Percentiles rank a stretch among this genome's conserved stretches.
Conservation (phyloP, 345 rosid genomes). For the Rhodamnia argentea region DNA sequence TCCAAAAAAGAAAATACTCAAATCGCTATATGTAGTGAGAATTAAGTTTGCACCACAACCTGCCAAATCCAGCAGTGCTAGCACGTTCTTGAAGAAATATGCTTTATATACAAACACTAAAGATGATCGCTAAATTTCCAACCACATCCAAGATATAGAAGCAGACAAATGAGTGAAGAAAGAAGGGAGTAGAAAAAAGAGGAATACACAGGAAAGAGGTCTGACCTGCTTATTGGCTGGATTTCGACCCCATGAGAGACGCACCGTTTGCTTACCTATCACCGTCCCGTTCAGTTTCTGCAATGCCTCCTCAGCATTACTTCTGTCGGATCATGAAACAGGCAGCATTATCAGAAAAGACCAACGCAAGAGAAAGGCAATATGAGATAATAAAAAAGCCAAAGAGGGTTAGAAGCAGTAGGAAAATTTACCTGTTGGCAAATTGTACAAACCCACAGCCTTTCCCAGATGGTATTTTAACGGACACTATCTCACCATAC, state of each 20-base stretch:
- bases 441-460: constrained; percentile 96
- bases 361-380: neutral
- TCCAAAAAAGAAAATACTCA: neutral
- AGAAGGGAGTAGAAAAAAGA: neutral
- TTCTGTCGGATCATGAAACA: constrained; percentile 23
- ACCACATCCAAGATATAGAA: neutral
- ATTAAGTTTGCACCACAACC: neutral
- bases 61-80: neutral
- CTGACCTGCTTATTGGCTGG: constrained; percentile 12
- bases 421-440: constrained; percentile 50
- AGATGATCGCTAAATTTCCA: neutral
- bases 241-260: constrained; percentile 19
- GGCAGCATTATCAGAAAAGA: neutral
- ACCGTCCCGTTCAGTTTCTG: constrained; percentile 10
- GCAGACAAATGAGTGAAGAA: neutral
- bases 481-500: constrained; percentile 84
- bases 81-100: neutral
- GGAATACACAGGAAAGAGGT: neutral
- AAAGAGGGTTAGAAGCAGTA: neutral
- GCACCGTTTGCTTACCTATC: constrained; percentile 15
- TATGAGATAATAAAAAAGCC: neutral
- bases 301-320: constrained; percentile 78
- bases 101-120: neutral
- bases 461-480: constrained; percentile 84
- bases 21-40: neutral